Percentiles rank a stretch among this genome's conserved stretches.
These are phyloP conservation scores for Pseudocercospora fijiensis DNA, from an alignment of 2,329 filamentous ascomycete species.

Conservation along the genomic window DNA sequence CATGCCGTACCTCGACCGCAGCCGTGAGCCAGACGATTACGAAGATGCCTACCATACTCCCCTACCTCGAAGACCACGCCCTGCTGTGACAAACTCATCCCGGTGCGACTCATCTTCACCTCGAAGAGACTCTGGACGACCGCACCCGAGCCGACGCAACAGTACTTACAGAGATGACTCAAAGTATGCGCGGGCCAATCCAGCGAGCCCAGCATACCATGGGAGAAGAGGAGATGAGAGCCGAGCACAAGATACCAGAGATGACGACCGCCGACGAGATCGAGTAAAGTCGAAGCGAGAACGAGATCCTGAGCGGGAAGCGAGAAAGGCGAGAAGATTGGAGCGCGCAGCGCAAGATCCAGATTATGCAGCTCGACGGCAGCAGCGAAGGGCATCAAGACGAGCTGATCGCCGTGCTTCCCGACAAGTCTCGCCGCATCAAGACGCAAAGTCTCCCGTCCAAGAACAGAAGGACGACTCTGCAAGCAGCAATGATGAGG, in stretches of 20 bases:
- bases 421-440: not conserved
- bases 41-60: not conserved
- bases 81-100: not conserved
- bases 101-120: not conserved
- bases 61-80: not conserved
- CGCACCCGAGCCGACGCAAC: not conserved
- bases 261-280: not conserved
- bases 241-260: not conserved
- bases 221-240: slow-evolving; percentile 1
- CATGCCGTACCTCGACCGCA: not conserved
- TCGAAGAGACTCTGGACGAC: not conserved
- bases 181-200: not conserved
- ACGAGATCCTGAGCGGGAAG: not conserved
- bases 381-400: slow-evolving; percentile 8
- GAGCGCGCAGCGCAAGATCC: slow-evolving; percentile 11
- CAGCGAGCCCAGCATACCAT: not conserved
- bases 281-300: not conserved
- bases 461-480: not conserved
- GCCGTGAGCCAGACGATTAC: not conserved
- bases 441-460: not conserved
- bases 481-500: not conserved
- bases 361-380: slow-evolving; percentile 4
- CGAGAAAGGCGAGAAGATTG: not conserved
- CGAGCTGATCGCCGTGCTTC: slow-evolving; percentile 11
- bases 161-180: not conserved